Base-by-base conservation (phyloP, 2,329 filamentous ascomycete species). In the Teratosphaeria epicoccoides region DNA sequence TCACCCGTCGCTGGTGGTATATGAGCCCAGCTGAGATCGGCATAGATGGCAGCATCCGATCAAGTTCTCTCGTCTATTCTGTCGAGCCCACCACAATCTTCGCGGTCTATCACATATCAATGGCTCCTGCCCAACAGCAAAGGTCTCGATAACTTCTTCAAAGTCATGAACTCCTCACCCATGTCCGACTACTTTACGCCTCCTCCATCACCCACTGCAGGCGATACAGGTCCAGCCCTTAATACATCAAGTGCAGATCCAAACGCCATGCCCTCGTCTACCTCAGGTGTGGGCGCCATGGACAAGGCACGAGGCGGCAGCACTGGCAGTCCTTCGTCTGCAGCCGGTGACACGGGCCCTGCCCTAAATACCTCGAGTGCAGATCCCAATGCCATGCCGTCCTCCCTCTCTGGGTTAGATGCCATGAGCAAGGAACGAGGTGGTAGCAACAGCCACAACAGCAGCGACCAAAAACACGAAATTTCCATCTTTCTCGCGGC, bases 401-500 rank as follows among this genome's bases (percentile, higher is more conserved):
- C 66, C 2, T 50, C 60, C 25, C 58, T 63, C 11, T 67, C 66
- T 11, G 67, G 64, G 40, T 60, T 61, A 17, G 67, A 68, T 24
- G 28, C 24, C 17, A 22, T 48, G 25, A n/a, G 46, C 20, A 28
- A 48, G 26, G 24, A 48, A 28, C 3, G 43, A 28, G 20, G 44
- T 14, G 10, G 10, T 24, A 24, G 20, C 20, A 25, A 12, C 9
- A 14, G 23, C 37, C 22, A 12, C 26, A 23, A 20, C 24, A 54
- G 61, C 43, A 49, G 2, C 65, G 48, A 50, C 55, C 28, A 63
- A 58, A 43, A 79, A 76, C 20, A 76, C 70, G 85, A 90, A 63
- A 75, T 91, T 26, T 85, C 87, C 43, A 84, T 91, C 40, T 93
- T 94, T 69, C 85, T 86, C 12, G 84, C 87, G 1, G 87, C 88